Evolutionary conservation across 352 stramenopile genomes (phyloP).

Genomic region (Plasmopara muralis): DNA sequence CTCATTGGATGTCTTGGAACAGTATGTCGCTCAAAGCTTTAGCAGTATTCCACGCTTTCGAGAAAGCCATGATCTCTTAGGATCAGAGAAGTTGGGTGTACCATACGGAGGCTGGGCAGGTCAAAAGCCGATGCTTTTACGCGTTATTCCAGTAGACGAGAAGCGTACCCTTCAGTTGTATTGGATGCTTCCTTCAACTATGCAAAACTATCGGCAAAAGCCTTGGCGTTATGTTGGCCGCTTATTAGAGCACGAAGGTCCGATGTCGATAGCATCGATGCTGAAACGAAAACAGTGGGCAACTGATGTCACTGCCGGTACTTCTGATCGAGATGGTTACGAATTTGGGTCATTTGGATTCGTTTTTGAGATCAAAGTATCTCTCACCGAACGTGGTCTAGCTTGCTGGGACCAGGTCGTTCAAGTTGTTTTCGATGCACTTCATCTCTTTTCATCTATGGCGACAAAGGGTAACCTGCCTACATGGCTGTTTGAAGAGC

Average conservation of each 20-base stretch:
- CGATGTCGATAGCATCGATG: slow-evolving; percentile 31
- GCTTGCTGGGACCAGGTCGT: slow-evolving; percentile 38
- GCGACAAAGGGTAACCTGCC: slow-evolving; percentile 15
- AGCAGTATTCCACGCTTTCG: slow-evolving; percentile 23
- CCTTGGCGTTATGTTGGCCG: slow-evolving; percentile 44
- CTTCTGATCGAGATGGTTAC: slow-evolving; percentile 45
- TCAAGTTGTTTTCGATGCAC: slow-evolving; percentile 39
- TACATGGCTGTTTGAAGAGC: slow-evolving; percentile 53
- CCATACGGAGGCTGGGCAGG: slow-evolving; percentile 28
- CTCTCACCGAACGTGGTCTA: slow-evolving; percentile 40
- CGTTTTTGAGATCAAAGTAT: slow-evolving; percentile 48
- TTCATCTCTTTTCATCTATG: slow-evolving; percentile 21
- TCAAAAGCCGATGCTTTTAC: slow-evolving; percentile 27
- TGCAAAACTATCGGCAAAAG: slow-evolving; percentile 39
- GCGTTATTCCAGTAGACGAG: slow-evolving; percentile 41
- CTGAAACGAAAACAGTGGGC: slow-evolving; percentile 39
- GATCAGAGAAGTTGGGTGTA: slow-evolving; percentile 1
- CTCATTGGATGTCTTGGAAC: slow-evolving; percentile 47
- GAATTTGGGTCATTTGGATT: slow-evolving; percentile 57
- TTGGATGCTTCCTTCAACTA: slow-evolving; percentile 45
- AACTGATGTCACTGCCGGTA: slow-evolving; percentile 38
- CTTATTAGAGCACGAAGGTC: slow-evolving; percentile 49
- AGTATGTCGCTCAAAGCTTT: slow-evolving; percentile 51
- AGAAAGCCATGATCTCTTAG: slow-evolving; percentile 3
- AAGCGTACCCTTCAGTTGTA: slow-evolving; percentile 40